Evolutionary conservation across 2,329 filamentous ascomycete genomes (phyloP).

Genomic region (Karstenula rhodostoma): DNA sequence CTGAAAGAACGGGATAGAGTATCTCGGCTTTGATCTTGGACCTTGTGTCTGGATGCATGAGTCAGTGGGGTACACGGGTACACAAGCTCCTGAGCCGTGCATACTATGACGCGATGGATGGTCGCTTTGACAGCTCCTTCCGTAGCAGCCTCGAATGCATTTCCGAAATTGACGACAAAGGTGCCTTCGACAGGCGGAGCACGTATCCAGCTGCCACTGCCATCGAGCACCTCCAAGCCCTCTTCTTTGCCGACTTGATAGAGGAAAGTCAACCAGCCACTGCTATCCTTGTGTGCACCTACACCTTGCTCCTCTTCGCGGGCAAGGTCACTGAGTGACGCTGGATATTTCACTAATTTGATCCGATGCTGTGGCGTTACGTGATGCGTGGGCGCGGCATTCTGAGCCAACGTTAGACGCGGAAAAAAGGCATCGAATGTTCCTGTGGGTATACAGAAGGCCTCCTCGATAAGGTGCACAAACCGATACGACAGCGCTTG

Average conservation of each 20-base stretch:
- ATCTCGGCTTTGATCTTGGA: conserved; percentile 33
- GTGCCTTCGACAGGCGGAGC: conserved; percentile 58
- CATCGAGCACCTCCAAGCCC: conserved; percentile 62
- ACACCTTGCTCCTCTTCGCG: conserved; percentile 59
- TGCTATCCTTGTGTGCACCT: conserved; percentile 69
- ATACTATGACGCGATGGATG: conserved; percentile 47
- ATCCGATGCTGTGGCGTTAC: conserved; percentile 63
- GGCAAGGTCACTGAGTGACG: conserved; percentile 22
- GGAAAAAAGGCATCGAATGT: conserved; percentile 62
- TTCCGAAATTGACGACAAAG: conserved; percentile 67
- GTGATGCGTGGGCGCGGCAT: conserved; percentile 12
- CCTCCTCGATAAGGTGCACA: conserved; percentile 64
- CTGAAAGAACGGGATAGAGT: conserved; percentile 51
- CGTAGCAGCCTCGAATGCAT: conserved; percentile 66
- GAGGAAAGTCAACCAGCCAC: conserved; percentile 71
- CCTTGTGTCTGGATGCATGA: conserved; percentile 47
- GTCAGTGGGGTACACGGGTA: conserved; percentile 43
- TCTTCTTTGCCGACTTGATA: conserved; percentile 65
- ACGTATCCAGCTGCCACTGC: conserved; percentile 59
- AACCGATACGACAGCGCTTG: conserved; percentile 62
- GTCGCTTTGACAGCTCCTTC: conserved; percentile 64
- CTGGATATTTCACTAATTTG: conserved; percentile 63
- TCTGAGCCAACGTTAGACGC: conserved; percentile 44
- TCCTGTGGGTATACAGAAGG: conserved; percentile 59
- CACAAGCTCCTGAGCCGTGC: conserved; percentile 52